A percentile compares a stretch with the other conserved stretches of the same genome.
phyloP scores from a whole-genome alignment of 2,329 filamentous ascomycete species.

The Ophiostoma montium region DNA sequence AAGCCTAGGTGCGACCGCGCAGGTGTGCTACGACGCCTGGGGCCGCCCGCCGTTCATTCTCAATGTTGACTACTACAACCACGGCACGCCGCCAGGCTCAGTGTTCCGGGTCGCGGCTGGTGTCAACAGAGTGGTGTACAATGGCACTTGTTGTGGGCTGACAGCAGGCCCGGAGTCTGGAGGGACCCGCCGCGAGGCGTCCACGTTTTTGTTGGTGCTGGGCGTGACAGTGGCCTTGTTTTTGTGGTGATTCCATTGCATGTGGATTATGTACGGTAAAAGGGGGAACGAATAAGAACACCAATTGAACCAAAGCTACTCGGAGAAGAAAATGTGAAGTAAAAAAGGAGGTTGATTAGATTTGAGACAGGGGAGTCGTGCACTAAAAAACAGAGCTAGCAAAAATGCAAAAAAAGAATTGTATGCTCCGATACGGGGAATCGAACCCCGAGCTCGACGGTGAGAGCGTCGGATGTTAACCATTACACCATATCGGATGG shows the following conservation, averaged over 20 bases:
- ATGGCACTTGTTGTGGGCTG: constrained; percentile 41
- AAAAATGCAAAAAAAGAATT: background rate
- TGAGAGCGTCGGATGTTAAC: constrained; percentile 4
- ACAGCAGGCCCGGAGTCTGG: constrained; percentile 1
- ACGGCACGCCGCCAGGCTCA: constrained; percentile 49
- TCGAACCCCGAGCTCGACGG: constrained; percentile 4
- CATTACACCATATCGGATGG: constrained; percentile 4
- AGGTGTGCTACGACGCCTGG: constrained; percentile 51
- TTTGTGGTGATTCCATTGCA: background rate
- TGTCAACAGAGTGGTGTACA: constrained; percentile 61
- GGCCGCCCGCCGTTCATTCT: constrained; percentile 59
- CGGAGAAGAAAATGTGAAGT: too few species aligned
- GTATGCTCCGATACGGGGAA: constrained; percentile 3
- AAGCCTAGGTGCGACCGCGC: constrained; percentile 48
- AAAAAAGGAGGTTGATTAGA: too few species aligned
- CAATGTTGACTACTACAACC: constrained; percentile 77
- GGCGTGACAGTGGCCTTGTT: background rate
- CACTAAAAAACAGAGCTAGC: too few species aligned
- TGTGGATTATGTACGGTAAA: too few species aligned
- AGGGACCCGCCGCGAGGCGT: background rate
- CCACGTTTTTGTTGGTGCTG: background rate
- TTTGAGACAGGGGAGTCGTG: too few species aligned
- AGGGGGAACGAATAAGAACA: too few species aligned
- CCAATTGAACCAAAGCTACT: too few species aligned
- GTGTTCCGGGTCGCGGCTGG: constrained; percentile 62